Evolutionary conservation across 257 asterid species (phyloP), one percentile per base, ranked within the genome.

Genomic region (Solanum neorickii): DNA sequence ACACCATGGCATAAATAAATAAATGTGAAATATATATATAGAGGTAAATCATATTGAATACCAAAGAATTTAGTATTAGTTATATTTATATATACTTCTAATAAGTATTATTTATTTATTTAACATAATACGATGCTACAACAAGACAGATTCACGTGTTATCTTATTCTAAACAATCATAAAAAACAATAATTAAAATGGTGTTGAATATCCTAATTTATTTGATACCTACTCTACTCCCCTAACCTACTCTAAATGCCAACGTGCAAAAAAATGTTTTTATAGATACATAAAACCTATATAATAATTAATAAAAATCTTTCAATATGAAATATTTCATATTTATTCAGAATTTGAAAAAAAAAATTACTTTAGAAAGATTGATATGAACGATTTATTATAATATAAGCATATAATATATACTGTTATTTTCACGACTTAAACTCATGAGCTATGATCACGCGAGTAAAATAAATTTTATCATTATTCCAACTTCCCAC

Each of bases 301-400:
- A 8, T 59, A 59, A 12, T 37, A 3, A 66, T 12, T n/a, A 62
- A 1, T 12, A n/a, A 62, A 20, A 25, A 21, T 6, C 1, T 0
- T 8, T 59, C 2, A 2, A n/a, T 1, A 65, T 3, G 5, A n/a
- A 65, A 12, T 0, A n/a, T n/a, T 65, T 65, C 3, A 3, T 2
- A 2, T 62, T n/a, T 11, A n/a, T n/a, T 2, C 1, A n/a, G 3
- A 10, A 0, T 23, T 62, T 9, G 1, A 0, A 35, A 62, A 62
- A 3, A 62, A 0, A 0, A 11, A 3, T 10, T 7, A 62, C 3
- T 3, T 23, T 2, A 23, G 10, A 4, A 62, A 1, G 0, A 49
- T 0, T 23, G 3, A 62, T 11, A 4, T 62, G 11, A 10, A 5
- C 0, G 2, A 12, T 65, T n/a, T 62, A 62, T 62, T 3, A 2